Evolutionary conservation across 2,329 filamentous ascomycete genomes (phyloP).

Genomic region (Colletotrichum sidae): DNA sequence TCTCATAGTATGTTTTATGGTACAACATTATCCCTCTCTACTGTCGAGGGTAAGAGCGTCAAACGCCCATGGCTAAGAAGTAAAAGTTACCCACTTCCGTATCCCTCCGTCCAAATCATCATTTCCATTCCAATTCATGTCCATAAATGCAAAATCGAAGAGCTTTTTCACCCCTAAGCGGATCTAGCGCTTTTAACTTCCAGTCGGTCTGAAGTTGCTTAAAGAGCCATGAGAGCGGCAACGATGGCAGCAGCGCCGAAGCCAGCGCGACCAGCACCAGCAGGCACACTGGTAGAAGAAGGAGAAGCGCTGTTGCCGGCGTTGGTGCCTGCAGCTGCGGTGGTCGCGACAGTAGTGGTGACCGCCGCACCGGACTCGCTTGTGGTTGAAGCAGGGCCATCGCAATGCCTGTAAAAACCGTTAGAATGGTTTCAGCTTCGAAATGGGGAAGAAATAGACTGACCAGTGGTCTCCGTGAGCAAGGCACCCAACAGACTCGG

Average conservation of each 20-base stretch:
- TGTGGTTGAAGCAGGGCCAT: conserved; percentile 20
- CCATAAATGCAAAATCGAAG: conserved; percentile 13
- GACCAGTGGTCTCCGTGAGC: conserved; percentile 51
- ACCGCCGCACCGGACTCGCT: background rate
- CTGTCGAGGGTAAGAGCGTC: background rate
- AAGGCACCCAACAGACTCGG: conserved; percentile 43
- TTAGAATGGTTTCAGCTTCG: conserved; percentile 3
- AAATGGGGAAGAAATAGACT: background rate
- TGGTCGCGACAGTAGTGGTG: conserved; percentile 9
- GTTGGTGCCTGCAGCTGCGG: conserved; percentile 10
- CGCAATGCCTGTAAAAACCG: conserved; percentile 26
- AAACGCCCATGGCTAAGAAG: conserved; percentile 1
- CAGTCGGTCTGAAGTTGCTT: background rate
- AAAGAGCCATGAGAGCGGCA: conserved; percentile 33
- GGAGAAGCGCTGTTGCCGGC: conserved; percentile 58
- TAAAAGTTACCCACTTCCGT: conserved; percentile 1
- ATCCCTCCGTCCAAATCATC: conserved; percentile 3
- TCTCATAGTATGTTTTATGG: background rate
- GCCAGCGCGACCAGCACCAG: conserved; percentile 24
- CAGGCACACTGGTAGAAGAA: conserved; percentile 37
- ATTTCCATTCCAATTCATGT: conserved; percentile 3
- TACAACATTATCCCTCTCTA: conserved; percentile 14
- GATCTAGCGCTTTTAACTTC: background rate
- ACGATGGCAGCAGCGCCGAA: conserved; percentile 31
- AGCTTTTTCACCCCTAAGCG: background rate